A percentile compares a stretch with the other conserved stretches of the same genome.
phyloP scores from a whole-genome alignment of 2,329 filamentous ascomycete genomes.

The Fusarium metavorans region DNA sequence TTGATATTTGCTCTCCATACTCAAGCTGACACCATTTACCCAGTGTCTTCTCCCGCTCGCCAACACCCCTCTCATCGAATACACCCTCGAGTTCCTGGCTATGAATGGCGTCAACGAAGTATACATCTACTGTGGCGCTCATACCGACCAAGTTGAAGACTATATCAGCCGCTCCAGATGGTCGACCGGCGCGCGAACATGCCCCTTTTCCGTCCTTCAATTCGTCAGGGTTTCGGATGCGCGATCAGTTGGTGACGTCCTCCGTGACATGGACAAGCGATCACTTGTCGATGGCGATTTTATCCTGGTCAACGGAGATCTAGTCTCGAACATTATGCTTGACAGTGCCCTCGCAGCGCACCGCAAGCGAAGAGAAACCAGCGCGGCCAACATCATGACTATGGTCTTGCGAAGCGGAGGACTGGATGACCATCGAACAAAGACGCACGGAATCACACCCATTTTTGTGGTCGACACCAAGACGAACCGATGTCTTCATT shows the following conservation, averaged over 20 bases:
- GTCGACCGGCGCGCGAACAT: slow-evolving; percentile 67
- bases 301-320: slow-evolving; percentile 89
- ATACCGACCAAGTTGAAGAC: slow-evolving; percentile 86
- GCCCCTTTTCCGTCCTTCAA: slow-evolving; percentile 82
- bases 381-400: slow-evolving; percentile 98
- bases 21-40: slow-evolving; percentile 32
- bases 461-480: slow-evolving; percentile 88
- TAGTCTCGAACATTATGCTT: slow-evolving; percentile 91
- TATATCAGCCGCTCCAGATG: slow-evolving; percentile 85
- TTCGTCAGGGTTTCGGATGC: slow-evolving; percentile 88
- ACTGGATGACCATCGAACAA: slow-evolving; percentile 76
- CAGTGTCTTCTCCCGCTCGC: slow-evolving; percentile 93
- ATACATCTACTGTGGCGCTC: slow-evolving; percentile 90
- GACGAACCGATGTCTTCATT: slow-evolving; percentile 87
- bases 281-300: slow-evolving; percentile 91
- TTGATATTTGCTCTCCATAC: not conserved
- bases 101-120: slow-evolving; percentile 96
- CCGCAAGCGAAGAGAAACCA: slow-evolving; percentile 80
- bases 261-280: slow-evolving; percentile 91
- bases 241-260: slow-evolving; percentile 89
- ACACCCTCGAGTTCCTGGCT: slow-evolving; percentile 95
- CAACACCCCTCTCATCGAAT: slow-evolving; percentile 95
- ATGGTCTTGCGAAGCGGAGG: slow-evolving; percentile 88
- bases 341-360: slow-evolving; percentile 83
- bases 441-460: slow-evolving; percentile 79